These are phyloP conservation scores for Microascus cirrosus DNA, from an alignment of 2,329 filamentous ascomycete species.

Conservation along the genomic window DNA sequence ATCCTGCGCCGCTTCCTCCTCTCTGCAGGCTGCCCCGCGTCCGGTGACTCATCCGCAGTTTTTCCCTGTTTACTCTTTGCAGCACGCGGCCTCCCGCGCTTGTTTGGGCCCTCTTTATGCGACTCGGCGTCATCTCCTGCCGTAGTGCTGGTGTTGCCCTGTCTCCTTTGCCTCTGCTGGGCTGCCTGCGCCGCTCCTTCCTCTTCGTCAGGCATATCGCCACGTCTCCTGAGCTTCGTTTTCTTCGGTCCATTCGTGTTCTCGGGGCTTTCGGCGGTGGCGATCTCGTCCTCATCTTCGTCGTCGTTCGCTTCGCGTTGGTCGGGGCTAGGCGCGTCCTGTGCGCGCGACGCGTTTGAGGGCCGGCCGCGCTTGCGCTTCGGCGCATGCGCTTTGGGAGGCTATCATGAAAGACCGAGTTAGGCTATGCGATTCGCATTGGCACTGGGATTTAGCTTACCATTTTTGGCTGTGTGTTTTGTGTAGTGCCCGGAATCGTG, in stretches of 20 bases:
- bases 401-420: constrained; percentile 8
- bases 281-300: constrained; percentile 13
- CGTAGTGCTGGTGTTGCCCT: neutral
- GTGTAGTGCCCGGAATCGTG: neutral
- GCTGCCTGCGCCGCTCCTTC: neutral
- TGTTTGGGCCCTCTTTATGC: neutral
- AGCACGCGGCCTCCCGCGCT: neutral
- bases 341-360: constrained; percentile 25
- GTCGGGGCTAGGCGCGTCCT: neutral
- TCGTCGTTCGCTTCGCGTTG: constrained; percentile 6
- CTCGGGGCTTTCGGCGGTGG: neutral
- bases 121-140: neutral
- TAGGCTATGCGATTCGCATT: neutral
- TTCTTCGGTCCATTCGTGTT: neutral
- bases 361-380: constrained; percentile 32
- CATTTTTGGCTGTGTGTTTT: neutral
- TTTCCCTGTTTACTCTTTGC: neutral
- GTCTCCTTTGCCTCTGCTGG: constrained; percentile 3
- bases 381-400: constrained; percentile 16
- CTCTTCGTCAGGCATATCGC: neutral
- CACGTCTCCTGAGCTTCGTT: neutral
- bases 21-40: constrained; percentile 4
- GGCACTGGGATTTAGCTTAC: neutral
- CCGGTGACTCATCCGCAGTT: neutral
- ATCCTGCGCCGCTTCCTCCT: constrained; percentile 17